phyloP scores from a whole-genome alignment of 306 rosid species.

The Pyrus bretschneideri region DNA sequence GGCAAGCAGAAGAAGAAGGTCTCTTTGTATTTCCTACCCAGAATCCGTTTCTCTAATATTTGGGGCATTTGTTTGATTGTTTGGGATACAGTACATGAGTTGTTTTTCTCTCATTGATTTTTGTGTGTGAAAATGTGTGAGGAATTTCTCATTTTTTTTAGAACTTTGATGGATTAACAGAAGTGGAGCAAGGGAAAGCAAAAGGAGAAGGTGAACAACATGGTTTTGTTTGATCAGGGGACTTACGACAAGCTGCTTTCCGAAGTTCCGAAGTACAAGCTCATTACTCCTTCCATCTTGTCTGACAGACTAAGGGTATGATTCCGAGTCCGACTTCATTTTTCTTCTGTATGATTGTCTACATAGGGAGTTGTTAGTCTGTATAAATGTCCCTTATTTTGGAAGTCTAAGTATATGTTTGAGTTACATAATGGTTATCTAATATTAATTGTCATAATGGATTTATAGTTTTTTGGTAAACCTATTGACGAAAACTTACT shows the following conservation, averaged over 20 bases:
- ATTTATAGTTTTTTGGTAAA: background rate
- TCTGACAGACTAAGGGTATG: slow-evolving; percentile 26
- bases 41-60: background rate
- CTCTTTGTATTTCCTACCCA: background rate
- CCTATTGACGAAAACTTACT: too few species aligned
- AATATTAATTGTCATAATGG: background rate
- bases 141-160: background rate
- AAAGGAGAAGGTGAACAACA: slow-evolving; percentile 34
- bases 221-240: slow-evolving; percentile 26
- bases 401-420: too few species aligned
- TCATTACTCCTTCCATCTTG: slow-evolving; percentile 4
- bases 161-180: background rate
- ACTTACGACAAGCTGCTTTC: slow-evolving; percentile 26
- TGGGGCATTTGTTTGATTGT: background rate
- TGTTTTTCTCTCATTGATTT: background rate
- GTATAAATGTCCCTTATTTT: background rate
- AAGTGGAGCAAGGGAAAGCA: slow-evolving; percentile 33
- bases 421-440: background rate
- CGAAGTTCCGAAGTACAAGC: slow-evolving; percentile 27
- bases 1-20: slow-evolving; percentile 1
- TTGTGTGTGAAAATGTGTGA: background rate
- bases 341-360: background rate
- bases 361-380: background rate
- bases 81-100: background rate
- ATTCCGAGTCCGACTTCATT: background rate